phyloP scores from a whole-genome alignment of 768 basidiomycete species.

The Leccinum aurantiacum region DNA sequence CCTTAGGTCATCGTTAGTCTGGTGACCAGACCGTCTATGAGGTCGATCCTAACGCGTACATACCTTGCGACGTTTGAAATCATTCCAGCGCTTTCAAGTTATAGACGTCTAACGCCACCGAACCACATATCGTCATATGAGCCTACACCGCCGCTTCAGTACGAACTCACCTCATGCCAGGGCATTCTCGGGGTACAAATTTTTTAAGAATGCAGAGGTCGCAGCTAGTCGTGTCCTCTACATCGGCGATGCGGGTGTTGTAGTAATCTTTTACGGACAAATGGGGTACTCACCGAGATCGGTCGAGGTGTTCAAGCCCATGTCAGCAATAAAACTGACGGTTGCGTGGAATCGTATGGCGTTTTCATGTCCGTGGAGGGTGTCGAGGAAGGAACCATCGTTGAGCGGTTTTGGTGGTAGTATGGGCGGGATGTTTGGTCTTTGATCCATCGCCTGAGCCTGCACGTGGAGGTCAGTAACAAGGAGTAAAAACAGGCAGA shows the following conservation, averaged over 20 bases:
- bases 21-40: too few relatives aligned
- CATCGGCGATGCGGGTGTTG: constrained; percentile 83
- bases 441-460: constrained; percentile 48
- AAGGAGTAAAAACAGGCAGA: constrained; percentile 15
- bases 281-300: too few relatives aligned
- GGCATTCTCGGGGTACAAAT: constrained; percentile 64
- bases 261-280: constrained; percentile 85
- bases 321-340: too few relatives aligned
- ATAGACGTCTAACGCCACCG: constrained; percentile 85
- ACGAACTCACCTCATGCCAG: constrained; percentile 84
- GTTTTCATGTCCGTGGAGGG: constrained; percentile 75
- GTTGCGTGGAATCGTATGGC: too few relatives aligned
- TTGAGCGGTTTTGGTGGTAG: constrained; percentile 66
- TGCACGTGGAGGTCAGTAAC: constrained; percentile 14
- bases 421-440: constrained; percentile 74
- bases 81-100: constrained; percentile 92
- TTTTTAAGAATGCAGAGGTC: constrained; percentile 56
- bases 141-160: constrained; percentile 43
- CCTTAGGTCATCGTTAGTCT: too few relatives aligned
- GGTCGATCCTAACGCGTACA: constrained; percentile 8
- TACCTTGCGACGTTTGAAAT: constrained; percentile 81
- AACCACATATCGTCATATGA: constrained; percentile 81
- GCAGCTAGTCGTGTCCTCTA: constrained; percentile 78
- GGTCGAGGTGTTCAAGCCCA: too few relatives aligned
- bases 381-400: constrained; percentile 90